Evolutionary conservation across 345 rosid genomes (phyloP).

Genomic region (Lumnitzera littorea): DNA sequence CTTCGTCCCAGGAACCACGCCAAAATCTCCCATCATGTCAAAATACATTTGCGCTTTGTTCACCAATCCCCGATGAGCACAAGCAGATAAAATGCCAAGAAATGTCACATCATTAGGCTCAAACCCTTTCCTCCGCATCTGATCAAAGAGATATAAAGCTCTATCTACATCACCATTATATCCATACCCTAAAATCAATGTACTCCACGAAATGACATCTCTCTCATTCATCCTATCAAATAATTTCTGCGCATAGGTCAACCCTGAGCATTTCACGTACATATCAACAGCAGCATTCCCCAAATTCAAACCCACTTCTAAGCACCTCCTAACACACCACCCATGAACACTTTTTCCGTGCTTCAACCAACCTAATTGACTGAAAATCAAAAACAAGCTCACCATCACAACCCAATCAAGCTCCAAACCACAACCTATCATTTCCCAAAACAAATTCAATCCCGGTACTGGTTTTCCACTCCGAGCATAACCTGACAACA

Average conservation of each 20-base stretch:
- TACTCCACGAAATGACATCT: conserved; percentile 67
- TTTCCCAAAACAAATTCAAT: conserved; percentile 33
- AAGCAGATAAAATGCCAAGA: conserved; percentile 6
- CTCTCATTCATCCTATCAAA: conserved; percentile 32
- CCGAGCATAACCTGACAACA: too few relatives aligned
- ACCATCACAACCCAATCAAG: conserved; percentile 62
- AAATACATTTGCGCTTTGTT: conserved; percentile 30
- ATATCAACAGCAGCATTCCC: conserved; percentile 49
- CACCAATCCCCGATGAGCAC: conserved; percentile 62
- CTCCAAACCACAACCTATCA: conserved; percentile 22
- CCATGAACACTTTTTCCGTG: conserved; percentile 59
- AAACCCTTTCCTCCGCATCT: too few relatives aligned
- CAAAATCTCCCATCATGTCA: conserved; percentile 30
- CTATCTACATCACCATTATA: conserved; percentile 29
- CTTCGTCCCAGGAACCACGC: conserved; percentile 25
- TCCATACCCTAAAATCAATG: conserved; percentile 55
- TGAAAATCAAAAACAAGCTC: conserved; percentile 47
- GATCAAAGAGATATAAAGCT: conserved; percentile 19
- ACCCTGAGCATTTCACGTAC: conserved; percentile 42
- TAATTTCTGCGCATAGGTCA: conserved; percentile 24
- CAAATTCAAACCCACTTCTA: conserved; percentile 37
- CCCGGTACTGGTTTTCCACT: conserved; percentile 30
- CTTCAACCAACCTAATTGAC: conserved; percentile 42
- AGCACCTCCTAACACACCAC: conserved; percentile 46
- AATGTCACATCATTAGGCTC: too few relatives aligned